Evolutionary conservation across 2,329 filamentous ascomycete species (phyloP).

Genomic region (Ascochyta clinopodiicola): DNA sequence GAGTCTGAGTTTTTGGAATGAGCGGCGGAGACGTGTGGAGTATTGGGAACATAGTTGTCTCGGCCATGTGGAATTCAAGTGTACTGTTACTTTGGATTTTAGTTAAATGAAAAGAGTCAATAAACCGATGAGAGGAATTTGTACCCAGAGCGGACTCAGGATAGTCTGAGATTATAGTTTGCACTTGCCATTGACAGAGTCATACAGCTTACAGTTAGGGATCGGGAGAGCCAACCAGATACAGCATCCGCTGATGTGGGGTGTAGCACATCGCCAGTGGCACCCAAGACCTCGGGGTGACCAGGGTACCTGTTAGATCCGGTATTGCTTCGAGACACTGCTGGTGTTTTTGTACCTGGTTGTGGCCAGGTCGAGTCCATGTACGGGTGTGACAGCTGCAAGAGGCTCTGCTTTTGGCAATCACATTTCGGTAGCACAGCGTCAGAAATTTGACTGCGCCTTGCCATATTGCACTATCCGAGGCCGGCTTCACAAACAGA

Average conservation of each 20-base stretch:
- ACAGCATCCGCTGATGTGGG: conserved; percentile 57
- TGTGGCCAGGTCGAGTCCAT: conserved; percentile 17
- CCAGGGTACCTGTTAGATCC: conserved; percentile 51
- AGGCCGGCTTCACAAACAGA: neutral
- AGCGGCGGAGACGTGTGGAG: conserved; percentile 1
- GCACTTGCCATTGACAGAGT: conserved; percentile 5
- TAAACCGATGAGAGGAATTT: neutral
- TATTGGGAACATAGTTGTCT: neutral
- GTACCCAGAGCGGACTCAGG: conserved; percentile 14
- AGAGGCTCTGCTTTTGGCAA: conserved; percentile 12
- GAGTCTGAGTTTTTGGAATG: neutral
- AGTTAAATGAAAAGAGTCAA: neutral
- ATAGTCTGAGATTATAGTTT: neutral
- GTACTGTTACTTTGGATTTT: conserved; percentile 19
- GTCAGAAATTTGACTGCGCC: conserved; percentile 1
- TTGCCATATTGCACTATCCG: neutral
- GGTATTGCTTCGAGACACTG: conserved; percentile 23
- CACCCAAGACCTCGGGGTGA: conserved; percentile 61
- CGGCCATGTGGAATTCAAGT: conserved; percentile 29
- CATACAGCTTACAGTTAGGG: conserved; percentile 10
- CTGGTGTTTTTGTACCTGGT: conserved; percentile 10
- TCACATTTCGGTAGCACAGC: conserved; percentile 9
- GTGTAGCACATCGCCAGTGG: conserved; percentile 27
- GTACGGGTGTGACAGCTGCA: conserved; percentile 20
- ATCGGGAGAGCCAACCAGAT: conserved; percentile 9